Evolutionary conservation across 1,284 basidiomycete genomes (phyloP).

Genomic region (Filobasidium uniguttulatum): DNA sequence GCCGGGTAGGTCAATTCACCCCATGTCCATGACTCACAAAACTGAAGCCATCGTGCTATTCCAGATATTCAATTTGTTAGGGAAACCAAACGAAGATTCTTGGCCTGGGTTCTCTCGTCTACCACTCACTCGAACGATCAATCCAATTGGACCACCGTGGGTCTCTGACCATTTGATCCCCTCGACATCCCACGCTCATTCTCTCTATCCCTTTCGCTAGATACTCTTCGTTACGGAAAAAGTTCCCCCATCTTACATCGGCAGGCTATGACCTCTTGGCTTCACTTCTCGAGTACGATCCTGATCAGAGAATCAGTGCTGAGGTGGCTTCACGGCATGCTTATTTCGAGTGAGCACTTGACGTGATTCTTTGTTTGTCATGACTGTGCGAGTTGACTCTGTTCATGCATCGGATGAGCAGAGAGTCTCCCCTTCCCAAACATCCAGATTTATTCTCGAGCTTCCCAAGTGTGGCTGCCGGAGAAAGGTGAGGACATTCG

Average conservation of each 20-base stretch:
- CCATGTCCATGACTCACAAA: not conserved
- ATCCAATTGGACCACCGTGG: conserved; percentile 51
- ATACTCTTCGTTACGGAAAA: conserved; percentile 40
- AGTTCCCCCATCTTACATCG: conserved; percentile 65
- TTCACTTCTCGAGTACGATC: conserved; percentile 76
- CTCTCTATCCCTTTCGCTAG: conserved; percentile 20
- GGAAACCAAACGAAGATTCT: conserved; percentile 64
- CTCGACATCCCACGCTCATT: not conserved
- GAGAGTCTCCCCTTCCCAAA: conserved; percentile 86
- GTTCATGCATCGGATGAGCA: conserved; percentile 27
- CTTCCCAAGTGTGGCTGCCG: conserved; percentile 92
- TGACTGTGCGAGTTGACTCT: not conserved
- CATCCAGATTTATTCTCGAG: conserved; percentile 95
- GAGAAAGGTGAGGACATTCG: conserved; percentile 60
- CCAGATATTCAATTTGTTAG: conserved; percentile 73
- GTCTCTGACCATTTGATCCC: conserved; percentile 6
- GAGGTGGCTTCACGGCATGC: conserved; percentile 78
- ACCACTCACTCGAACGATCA: conserved; percentile 65
- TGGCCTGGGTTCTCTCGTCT: conserved; percentile 76
- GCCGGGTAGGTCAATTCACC: conserved; percentile 45
- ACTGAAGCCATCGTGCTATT: not conserved
- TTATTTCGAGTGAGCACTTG: conserved; percentile 63
- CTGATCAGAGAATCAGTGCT: conserved; percentile 65
- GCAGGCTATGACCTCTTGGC: conserved; percentile 75
- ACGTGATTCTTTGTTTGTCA: not conserved